Evolutionary conservation across 2,329 filamentous ascomycete species (phyloP).

Genomic region (Talaromyces sp.): DNA sequence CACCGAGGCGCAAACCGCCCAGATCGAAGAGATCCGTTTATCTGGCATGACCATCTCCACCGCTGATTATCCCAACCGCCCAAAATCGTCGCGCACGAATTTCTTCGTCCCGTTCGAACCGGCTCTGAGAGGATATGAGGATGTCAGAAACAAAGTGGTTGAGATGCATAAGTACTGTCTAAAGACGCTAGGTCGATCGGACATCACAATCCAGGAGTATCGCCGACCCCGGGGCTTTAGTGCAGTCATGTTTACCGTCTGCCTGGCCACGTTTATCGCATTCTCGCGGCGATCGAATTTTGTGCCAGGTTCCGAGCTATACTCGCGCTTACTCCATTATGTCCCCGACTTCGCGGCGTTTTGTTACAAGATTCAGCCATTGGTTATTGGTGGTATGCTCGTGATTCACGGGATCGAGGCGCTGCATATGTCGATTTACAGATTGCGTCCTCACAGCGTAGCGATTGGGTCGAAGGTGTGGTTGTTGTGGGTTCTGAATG

Average conservation of each 20-base stretch:
- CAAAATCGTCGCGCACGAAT: conserved; percentile 27
- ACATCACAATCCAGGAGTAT: conserved; percentile 54
- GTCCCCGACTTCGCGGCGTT: conserved; percentile 59
- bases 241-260: conserved; percentile 52
- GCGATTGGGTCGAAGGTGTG: conserved; percentile 47
- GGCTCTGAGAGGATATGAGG: conserved; percentile 63
- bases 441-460: conserved; percentile 52
- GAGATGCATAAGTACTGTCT: conserved; percentile 66
- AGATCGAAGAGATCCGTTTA: conserved; percentile 64
- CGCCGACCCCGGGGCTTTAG: conserved; percentile 52
- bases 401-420: conserved; percentile 64
- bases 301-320: conserved; percentile 49
- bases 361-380: conserved; percentile 58
- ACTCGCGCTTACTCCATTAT: conserved; percentile 48
- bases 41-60: conserved; percentile 59
- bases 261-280: conserved; percentile 53
- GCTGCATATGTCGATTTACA: conserved; percentile 43
- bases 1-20: conserved; percentile 54
- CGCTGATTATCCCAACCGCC: conserved; percentile 30
- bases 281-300: conserved; percentile 53
- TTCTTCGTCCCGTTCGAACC: conserved; percentile 64
- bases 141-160: conserved; percentile 68
- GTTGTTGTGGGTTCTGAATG: conserved; percentile 53
- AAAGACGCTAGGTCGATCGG: conserved; percentile 57
- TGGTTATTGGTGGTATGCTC: conserved; percentile 58